Conservation (phyloP, 768 basidiomycete genomes). For the Omphalotus guepiniiformis region DNA sequence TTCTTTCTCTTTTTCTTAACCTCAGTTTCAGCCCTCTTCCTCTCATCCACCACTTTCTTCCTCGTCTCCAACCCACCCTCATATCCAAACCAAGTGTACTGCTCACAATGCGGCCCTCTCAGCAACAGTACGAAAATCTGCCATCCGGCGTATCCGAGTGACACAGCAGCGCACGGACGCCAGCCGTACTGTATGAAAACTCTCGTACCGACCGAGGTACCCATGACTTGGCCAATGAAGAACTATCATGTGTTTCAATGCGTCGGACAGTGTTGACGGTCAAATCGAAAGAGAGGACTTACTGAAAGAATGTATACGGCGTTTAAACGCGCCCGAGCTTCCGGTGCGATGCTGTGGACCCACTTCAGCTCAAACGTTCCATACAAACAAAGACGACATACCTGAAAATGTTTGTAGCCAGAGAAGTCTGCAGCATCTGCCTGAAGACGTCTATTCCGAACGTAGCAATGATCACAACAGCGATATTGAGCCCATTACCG, state of each 20-base stretch:
- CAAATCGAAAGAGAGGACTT: too few relatives aligned
- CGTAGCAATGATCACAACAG: slow-evolving; percentile 45
- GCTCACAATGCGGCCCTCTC: slow-evolving; percentile 63
- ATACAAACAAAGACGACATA: background rate
- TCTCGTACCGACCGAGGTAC: slow-evolving; percentile 68
- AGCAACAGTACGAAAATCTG: slow-evolving; percentile 53
- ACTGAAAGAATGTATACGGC: slow-evolving; percentile 51
- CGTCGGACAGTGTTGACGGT: too few relatives aligned
- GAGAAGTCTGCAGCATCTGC: slow-evolving; percentile 50
- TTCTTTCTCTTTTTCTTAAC: background rate
- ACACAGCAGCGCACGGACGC: slow-evolving; percentile 59
- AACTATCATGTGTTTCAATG: too few relatives aligned
- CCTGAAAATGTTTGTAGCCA: slow-evolving; percentile 18
- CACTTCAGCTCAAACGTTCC: slow-evolving; percentile 30
- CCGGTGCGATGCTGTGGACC: too few relatives aligned
- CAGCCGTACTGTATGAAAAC: slow-evolving; percentile 71
- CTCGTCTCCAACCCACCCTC: slow-evolving; percentile 49
- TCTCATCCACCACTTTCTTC: slow-evolving; percentile 30
- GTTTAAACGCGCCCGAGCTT: slow-evolving; percentile 62
- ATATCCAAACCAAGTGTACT: slow-evolving; percentile 62
- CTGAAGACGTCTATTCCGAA: slow-evolving; percentile 48
- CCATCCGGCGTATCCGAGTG: slow-evolving; percentile 54
- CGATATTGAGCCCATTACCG: slow-evolving; percentile 40
- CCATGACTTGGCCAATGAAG: slow-evolving; percentile 81
- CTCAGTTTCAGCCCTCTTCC: background rate